These are phyloP conservation scores for Clonostachys rhizophaga DNA, from an alignment of 2,329 filamentous ascomycete genomes.

Conservation along the genomic window DNA sequence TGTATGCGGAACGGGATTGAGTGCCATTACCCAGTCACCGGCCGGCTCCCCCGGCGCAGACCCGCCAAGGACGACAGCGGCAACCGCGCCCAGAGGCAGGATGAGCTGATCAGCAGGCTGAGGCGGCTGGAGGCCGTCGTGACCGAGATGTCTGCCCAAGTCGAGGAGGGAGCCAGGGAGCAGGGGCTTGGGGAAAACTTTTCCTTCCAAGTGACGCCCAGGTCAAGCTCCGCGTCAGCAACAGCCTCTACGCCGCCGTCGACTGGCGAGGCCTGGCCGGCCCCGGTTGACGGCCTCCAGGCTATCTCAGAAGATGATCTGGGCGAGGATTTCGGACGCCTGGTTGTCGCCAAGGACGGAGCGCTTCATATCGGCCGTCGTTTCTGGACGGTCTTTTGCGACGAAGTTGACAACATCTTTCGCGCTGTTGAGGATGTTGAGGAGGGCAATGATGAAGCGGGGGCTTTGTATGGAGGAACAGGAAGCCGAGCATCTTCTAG, in stretches of 20 bases:
- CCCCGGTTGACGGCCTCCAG: neutral
- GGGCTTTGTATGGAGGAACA: neutral
- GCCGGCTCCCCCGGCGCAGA: constrained; percentile 16
- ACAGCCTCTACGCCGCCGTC: neutral
- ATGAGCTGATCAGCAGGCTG: constrained; percentile 18
- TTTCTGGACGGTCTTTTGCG: constrained; percentile 23
- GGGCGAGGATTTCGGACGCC: constrained; percentile 19
- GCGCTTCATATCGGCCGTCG: constrained; percentile 17
- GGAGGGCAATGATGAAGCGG: constrained; percentile 1
- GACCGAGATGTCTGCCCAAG: constrained; percentile 18
- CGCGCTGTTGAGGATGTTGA: constrained; percentile 18
- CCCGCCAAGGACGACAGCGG: constrained; percentile 1
- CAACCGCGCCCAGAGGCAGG: constrained; percentile 15
- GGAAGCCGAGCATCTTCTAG: neutral
- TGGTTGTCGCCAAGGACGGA: constrained; percentile 15
- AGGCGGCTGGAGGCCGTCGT: constrained; percentile 20
- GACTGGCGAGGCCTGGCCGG: neutral
- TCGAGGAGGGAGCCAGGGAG: constrained; percentile 14
- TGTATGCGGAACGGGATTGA: constrained; percentile 16
- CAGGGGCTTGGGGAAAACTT: neutral
- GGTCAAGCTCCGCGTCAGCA: neutral
- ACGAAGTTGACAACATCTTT: constrained; percentile 21
- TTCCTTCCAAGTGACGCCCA: neutral
- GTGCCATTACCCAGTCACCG: constrained; percentile 22
- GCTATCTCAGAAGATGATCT: constrained; percentile 6